These are phyloP conservation scores for Camillea tinctor DNA, from an alignment of 2,329 filamentous ascomycete species.

Conservation along the genomic window DNA sequence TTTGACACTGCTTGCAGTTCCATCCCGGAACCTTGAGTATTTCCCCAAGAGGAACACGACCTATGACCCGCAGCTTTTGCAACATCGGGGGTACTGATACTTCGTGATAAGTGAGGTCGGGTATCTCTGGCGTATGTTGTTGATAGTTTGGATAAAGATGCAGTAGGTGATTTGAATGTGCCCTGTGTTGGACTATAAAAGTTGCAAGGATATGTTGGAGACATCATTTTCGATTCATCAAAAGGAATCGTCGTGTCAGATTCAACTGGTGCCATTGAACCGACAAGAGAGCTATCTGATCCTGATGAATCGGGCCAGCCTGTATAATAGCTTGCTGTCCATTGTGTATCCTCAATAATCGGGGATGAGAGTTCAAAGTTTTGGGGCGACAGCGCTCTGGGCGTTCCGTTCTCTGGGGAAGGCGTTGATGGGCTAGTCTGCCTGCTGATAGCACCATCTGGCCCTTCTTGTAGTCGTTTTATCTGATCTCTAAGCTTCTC, in stretches of 20 bases:
- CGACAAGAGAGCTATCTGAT: not conserved
- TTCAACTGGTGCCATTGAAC: not conserved
- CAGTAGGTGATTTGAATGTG: not conserved
- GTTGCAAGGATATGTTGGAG: not conserved
- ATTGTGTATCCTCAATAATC: constrained; percentile 19
- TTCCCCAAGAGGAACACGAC: not conserved
- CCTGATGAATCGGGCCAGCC: constrained; percentile 18
- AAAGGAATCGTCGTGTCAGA: not conserved
- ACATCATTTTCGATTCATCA: not conserved
- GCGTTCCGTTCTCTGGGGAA: constrained; percentile 14
- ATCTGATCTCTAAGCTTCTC: constrained; percentile 26
- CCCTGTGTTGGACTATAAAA: not conserved
- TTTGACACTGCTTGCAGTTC: constrained; percentile 6
- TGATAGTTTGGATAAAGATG: not conserved
- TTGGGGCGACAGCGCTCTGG: constrained; percentile 15
- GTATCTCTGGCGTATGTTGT: not conserved
- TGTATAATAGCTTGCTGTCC: constrained; percentile 22
- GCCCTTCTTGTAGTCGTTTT: constrained; percentile 23
- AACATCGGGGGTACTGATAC: constrained; percentile 10
- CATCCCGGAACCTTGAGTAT: not conserved
- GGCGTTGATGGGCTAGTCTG: constrained; percentile 20
- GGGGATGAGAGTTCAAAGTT: constrained; percentile 19
- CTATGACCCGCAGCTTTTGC: not conserved
- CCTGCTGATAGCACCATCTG: constrained; percentile 20
- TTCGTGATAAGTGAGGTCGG: constrained; percentile 16